Evolutionary conservation across 2,329 filamentous ascomycete species (phyloP).

Genomic region (Cadophora gregata): DNA sequence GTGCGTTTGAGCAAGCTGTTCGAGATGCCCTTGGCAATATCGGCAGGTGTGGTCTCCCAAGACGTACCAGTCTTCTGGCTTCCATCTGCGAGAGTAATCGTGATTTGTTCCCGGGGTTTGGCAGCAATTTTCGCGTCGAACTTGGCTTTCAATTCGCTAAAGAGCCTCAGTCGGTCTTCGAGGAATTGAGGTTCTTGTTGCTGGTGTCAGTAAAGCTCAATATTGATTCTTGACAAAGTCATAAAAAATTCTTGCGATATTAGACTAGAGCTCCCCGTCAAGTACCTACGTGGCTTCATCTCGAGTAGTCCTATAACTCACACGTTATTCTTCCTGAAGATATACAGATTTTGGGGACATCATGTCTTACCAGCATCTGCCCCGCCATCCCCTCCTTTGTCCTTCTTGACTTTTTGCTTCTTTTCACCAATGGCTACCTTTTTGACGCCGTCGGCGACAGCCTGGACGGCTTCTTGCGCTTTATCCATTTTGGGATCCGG

Average conservation of each 20-base stretch:
- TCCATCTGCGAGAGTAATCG: slow-evolving; percentile 75
- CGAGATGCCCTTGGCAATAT: slow-evolving; percentile 78
- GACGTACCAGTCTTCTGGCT: slow-evolving; percentile 75
- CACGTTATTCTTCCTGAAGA: slow-evolving; percentile 10
- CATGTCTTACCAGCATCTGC: slow-evolving; percentile 27
- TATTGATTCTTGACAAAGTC: slow-evolving; percentile 42
- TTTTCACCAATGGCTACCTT: slow-evolving; percentile 59
- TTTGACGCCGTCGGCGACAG: slow-evolving; percentile 63
- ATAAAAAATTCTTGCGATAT: not conserved
- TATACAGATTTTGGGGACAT: slow-evolving; percentile 10
- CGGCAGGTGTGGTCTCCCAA: slow-evolving; percentile 88
- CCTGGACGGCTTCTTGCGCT: slow-evolving; percentile 54
- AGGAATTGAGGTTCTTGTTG: slow-evolving; percentile 68
- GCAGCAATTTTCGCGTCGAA: slow-evolving; percentile 76
- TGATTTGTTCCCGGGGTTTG: slow-evolving; percentile 76
- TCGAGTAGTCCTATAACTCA: slow-evolving; percentile 21
- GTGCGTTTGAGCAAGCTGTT: slow-evolving; percentile 86
- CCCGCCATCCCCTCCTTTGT: slow-evolving; percentile 55
- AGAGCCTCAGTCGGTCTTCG: slow-evolving; percentile 81
- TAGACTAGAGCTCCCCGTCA: slow-evolving; percentile 41
- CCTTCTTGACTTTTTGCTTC: slow-evolving; percentile 53
- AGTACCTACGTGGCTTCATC: slow-evolving; percentile 21
- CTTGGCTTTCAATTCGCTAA: slow-evolving; percentile 86
- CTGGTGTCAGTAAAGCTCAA: not conserved
- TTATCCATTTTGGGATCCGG: slow-evolving; percentile 52